Evolutionary conservation across 106 monocot genomes (phyloP).

Genomic region (Dendrobium huoshanense): DNA sequence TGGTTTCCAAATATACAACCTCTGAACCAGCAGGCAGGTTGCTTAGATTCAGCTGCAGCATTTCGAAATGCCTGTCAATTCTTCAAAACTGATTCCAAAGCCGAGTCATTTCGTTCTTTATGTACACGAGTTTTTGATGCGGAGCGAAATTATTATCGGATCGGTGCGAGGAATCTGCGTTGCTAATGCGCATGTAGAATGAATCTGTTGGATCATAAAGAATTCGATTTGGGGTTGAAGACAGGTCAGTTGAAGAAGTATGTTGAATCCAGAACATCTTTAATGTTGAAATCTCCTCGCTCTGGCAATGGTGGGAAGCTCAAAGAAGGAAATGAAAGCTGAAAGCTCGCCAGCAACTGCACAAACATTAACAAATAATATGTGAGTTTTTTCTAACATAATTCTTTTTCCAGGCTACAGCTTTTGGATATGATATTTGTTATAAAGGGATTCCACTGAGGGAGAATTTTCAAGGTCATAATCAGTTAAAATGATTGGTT

Average conservation of each 20-base stretch:
- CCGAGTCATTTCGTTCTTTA: too few species aligned
- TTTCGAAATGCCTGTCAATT: too few species aligned
- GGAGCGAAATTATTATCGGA: not conserved
- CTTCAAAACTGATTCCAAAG: too few species aligned
- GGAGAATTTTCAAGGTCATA: too few species aligned
- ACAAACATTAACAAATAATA: not conserved
- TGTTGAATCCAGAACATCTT: slow-evolving; percentile 60
- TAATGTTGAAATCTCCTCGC: slow-evolving; percentile 66
- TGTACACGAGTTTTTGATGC: too few species aligned
- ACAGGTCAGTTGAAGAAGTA: slow-evolving; percentile 84
- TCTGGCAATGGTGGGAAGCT: slow-evolving; percentile 75
- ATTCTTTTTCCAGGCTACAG: not conserved
- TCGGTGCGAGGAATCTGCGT: not conserved
- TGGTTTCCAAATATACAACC: too few species aligned
- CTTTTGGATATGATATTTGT: too few species aligned
- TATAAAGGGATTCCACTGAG: too few species aligned
- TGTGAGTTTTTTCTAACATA: not conserved
- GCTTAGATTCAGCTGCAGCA: too few species aligned
- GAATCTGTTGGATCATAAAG: not conserved
- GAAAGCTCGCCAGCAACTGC: slow-evolving; percentile 66
- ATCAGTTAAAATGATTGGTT: too few species aligned
- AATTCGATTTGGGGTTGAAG: not conserved
- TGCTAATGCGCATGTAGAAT: not conserved
- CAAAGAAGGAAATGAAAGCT: slow-evolving; percentile 58
- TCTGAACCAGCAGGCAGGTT: too few species aligned